Percentiles rank a stretch among this genome's conserved stretches.
Conservation (phyloP, 805 yeast genomes). For the Cyberlindnera mrakii region DNA sequence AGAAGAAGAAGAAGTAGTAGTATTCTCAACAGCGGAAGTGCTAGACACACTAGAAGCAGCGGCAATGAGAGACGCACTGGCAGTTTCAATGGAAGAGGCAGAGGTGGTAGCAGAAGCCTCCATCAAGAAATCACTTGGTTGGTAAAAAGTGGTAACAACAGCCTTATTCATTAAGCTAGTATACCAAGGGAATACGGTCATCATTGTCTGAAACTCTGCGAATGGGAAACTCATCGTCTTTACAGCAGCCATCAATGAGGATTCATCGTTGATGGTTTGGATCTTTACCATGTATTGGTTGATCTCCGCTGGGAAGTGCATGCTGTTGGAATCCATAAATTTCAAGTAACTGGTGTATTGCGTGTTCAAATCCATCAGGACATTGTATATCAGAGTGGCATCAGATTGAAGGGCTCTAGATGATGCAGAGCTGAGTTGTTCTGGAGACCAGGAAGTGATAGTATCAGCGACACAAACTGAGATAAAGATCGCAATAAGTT, state of each 20-base stretch:
- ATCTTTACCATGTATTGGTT: constrained; percentile 29
- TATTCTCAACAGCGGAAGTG: constrained; percentile 8
- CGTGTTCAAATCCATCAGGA: constrained; percentile 15
- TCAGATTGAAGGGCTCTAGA: constrained; percentile 18
- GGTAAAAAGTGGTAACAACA: constrained; percentile 16
- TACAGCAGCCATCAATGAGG: constrained; percentile 23
- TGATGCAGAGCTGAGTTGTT: constrained; percentile 15
- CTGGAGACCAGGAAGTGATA: constrained; percentile 8
- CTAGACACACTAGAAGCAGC: not conserved
- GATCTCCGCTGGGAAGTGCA: constrained; percentile 29
- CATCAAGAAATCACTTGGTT: constrained; percentile 19
- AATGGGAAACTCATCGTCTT: constrained; percentile 29
- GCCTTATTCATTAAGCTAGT: constrained; percentile 10
- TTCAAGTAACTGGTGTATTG: constrained; percentile 12
- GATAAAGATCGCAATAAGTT: not conserved
- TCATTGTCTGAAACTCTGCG: constrained; percentile 29
- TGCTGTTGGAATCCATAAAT: constrained; percentile 19
- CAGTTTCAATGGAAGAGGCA: not conserved
- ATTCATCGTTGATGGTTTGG: constrained; percentile 21
- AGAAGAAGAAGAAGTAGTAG: constrained; percentile 2
- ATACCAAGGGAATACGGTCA: constrained; percentile 24
- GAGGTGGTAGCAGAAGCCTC: constrained; percentile 2
- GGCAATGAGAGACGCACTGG: not conserved
- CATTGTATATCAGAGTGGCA: constrained; percentile 15
- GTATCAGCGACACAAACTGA: constrained; percentile 3